Percentiles rank a stretch among this genome's conserved stretches.
These are phyloP conservation scores for Astraeus odoratus DNA, from an alignment of 768 basidiomycete species.

Conservation along the genomic window DNA sequence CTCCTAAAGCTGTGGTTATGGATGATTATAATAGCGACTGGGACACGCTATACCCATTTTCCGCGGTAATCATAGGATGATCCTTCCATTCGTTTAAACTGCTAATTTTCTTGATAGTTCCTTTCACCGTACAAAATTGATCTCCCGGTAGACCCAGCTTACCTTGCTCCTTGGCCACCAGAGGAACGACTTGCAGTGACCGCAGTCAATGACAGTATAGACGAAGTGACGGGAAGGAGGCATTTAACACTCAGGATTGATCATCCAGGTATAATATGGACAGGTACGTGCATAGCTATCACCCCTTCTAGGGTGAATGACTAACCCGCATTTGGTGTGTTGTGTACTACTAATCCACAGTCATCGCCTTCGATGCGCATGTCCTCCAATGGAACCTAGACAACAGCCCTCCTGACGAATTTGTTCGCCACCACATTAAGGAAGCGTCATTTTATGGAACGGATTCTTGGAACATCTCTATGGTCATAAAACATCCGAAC, in stretches of 20 bases:
- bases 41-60: slow-evolving; percentile 82
- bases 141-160: slow-evolving; percentile 42
- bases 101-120: slow-evolving; percentile 42
- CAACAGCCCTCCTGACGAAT: slow-evolving; percentile 67
- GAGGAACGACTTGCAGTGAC: slow-evolving; percentile 44
- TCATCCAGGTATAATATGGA: slow-evolving; percentile 85
- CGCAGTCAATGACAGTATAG: slow-evolving; percentile 49
- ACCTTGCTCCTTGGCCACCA: slow-evolving; percentile 44
- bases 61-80: slow-evolving; percentile 44
- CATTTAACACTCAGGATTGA: slow-evolving; percentile 60
- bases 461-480: slow-evolving; percentile 64
- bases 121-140: slow-evolving; percentile 78
- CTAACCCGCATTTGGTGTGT: not conserved
- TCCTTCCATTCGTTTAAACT: not conserved
- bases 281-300: slow-evolving; percentile 38
- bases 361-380: slow-evolving; percentile 87
- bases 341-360: slow-evolving; percentile 24
- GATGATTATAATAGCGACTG: slow-evolving; percentile 80
- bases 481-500: slow-evolving; percentile 53
- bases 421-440: slow-evolving; percentile 82
- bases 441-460: slow-evolving; percentile 83
- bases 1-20: slow-evolving; percentile 47
- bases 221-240: slow-evolving; percentile 55
- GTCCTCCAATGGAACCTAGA: slow-evolving; percentile 83
- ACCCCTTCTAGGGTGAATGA: not conserved